Percentiles rank a stretch among this genome's conserved stretches.
These are phyloP conservation scores for Tetrapyrgos nigripes DNA, from an alignment of 1,284 basidiomycete genomes.

Conservation along the genomic window DNA sequence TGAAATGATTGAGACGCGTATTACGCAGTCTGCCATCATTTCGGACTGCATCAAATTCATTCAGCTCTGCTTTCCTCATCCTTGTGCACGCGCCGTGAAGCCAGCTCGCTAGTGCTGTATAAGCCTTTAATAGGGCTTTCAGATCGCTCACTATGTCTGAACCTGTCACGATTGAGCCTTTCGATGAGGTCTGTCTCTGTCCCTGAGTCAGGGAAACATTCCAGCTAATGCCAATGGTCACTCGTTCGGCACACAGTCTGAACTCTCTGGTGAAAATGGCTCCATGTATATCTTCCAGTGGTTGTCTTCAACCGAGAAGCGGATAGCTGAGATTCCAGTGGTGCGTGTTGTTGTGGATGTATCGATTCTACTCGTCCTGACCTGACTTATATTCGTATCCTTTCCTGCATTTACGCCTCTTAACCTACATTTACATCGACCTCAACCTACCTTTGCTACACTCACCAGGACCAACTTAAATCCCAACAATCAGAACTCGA, in stretches of 20 bases:
- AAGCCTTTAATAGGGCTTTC: too few relatives aligned
- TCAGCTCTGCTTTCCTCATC: too few relatives aligned
- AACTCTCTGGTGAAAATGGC: conserved; percentile 75
- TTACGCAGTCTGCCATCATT: too few relatives aligned
- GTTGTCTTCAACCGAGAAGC: conserved; percentile 73
- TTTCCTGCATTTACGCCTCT: too few relatives aligned
- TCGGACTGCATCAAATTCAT: too few relatives aligned
- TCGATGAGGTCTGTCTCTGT: conserved; percentile 12
- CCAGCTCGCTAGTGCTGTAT: too few relatives aligned
- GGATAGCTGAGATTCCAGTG: conserved; percentile 51
- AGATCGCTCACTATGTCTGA: conserved; percentile 12
- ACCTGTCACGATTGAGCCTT: conserved; percentile 6
- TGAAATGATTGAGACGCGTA: too few relatives aligned
- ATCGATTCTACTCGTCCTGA: conserved; percentile 13
- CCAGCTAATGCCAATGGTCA: neutral
- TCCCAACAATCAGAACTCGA: conserved; percentile 66
- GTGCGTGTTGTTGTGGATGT: too few relatives aligned
- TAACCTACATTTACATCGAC: too few relatives aligned
- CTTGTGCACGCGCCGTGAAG: too few relatives aligned
- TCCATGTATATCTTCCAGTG: conserved; percentile 86
- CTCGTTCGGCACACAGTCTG: conserved; percentile 50
- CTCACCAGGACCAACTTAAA: conserved; percentile 68
- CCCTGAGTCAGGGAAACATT: neutral
- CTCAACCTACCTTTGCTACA: neutral
- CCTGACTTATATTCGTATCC: too few relatives aligned